Evolutionary conservation across 176 grass and related monocot genomes (phyloP), one percentile per base, ranked within the genome.

Genomic region (Poa annua): DNA sequence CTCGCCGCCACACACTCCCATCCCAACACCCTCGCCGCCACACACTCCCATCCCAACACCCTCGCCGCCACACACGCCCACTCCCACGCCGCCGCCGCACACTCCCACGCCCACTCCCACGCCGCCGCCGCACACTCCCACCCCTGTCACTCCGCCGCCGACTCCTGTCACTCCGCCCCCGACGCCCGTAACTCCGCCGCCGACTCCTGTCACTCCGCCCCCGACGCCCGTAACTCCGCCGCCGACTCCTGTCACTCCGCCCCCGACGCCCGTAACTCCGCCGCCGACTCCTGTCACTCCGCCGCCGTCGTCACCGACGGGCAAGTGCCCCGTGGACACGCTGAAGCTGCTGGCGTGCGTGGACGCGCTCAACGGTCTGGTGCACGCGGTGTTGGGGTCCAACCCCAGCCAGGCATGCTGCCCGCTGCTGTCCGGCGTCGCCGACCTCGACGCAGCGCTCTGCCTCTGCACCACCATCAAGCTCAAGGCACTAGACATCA

Each of bases 391-490:
- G 47, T 11, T 93, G 12, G 86, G 91, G 0, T 29, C 9, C 25
- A 77, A 69, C 11, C 75, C 83, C 34, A 59, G 33, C 47, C 32
- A 39, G 17, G 56, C 20, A 7, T 97, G 94, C 79, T 97, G 94
- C 79, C 94, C 94, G 36, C 45, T 97, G 64, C 81, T 97, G 4
- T 47, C 81, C 11, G 88, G 89, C 19, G 64, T 97, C 6, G 82
- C 89, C 32, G 94, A 70, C 80, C 35, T 93, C 29, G 91, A 93
- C 79, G 94, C 94, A 3, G 94, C 91, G 79, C 78, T 87, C 65
- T 97, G 94, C 82, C 94, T 97, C 50, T 97, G 94, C 87, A 97
- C 91, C 69, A 29, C 81, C 79, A 93, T 97, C 83, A 82, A 88
- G 91, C 82, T 64, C 75, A 91, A 93, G 80, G 85, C 60, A 4